These are phyloP conservation scores for Penicillium vulpinum DNA, from an alignment of 2,329 filamentous ascomycete species.

Conservation along the genomic window DNA sequence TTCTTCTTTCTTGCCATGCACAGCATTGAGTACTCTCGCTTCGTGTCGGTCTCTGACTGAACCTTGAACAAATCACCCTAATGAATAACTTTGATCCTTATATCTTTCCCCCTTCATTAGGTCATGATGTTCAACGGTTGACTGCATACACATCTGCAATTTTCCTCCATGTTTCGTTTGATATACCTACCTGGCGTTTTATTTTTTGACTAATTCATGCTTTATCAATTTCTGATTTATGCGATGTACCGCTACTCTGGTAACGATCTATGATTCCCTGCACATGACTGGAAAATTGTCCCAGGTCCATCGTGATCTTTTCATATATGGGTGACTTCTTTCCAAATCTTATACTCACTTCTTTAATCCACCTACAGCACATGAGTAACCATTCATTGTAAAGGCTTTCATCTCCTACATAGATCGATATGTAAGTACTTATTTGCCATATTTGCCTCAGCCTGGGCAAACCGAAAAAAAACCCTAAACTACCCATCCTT, in stretches of 20 bases:
- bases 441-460: not conserved
- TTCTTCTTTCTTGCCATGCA: constrained; percentile 12
- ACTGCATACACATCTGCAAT: not conserved
- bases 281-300: constrained; percentile 10
- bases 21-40: constrained; percentile 24
- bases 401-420: not conserved
- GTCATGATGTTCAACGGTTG: not conserved
- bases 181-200: constrained; percentile 9
- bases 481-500: not conserved
- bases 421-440: too few relatives aligned
- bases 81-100: constrained; percentile 13
- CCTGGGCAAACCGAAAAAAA: not conserved
- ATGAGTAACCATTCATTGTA: not conserved
- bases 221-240: not conserved
- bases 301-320: not conserved
- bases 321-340: not conserved
- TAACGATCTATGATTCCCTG: not conserved
- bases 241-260: not conserved
- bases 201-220: constrained; percentile 6
- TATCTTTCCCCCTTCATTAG: constrained; percentile 1
- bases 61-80: constrained; percentile 18
- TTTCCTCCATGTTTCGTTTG: not conserved
- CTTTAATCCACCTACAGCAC: not conserved
- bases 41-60: constrained; percentile 14
- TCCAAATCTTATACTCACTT: not conserved